Evolutionary conservation across 192 early-diverging fungal genomes (phyloP).

Genomic region (Coemansia sp.): DNA sequence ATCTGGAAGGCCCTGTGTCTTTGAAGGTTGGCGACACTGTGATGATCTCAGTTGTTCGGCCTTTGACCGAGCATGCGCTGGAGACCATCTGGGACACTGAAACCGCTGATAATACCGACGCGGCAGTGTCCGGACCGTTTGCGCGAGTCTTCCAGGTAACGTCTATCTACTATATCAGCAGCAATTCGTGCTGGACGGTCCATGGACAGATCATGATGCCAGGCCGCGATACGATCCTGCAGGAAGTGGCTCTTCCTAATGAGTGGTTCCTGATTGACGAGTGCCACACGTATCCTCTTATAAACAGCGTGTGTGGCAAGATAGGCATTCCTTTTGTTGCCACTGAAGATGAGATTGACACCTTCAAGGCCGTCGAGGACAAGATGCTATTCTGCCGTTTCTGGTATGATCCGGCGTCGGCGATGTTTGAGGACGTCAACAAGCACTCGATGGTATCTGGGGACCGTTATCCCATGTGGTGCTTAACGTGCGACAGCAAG

Average conservation of each 20-base stretch:
- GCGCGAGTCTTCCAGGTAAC: slow-evolving; percentile 27
- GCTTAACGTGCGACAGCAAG: slow-evolving; percentile 32
- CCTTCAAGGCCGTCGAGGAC: slow-evolving; percentile 26
- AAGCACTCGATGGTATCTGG: slow-evolving; percentile 16
- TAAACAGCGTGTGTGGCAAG: slow-evolving; percentile 51
- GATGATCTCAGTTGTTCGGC: slow-evolving; percentile 16
- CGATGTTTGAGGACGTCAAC: slow-evolving; percentile 60
- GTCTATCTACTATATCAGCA: slow-evolving; percentile 30
- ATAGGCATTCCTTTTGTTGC: slow-evolving; percentile 40
- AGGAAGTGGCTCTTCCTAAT: slow-evolving; percentile 57
- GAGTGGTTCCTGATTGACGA: slow-evolving; percentile 63
- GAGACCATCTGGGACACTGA: slow-evolving; percentile 26
- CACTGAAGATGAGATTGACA: slow-evolving; percentile 26
- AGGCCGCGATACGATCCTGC: slow-evolving; percentile 59
- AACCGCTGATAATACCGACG: background rate
- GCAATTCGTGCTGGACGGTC: slow-evolving; percentile 35
- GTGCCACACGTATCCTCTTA: slow-evolving; percentile 53
- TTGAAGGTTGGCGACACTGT: slow-evolving; percentile 51
- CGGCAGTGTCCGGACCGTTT: slow-evolving; percentile 12
- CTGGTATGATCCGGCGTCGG: slow-evolving; percentile 59
- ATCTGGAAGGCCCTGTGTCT: slow-evolving; percentile 33
- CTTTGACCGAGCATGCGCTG: slow-evolving; percentile 13
- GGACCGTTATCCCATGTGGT: slow-evolving; percentile 26
- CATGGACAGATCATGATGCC: slow-evolving; percentile 60
- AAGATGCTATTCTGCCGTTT: slow-evolving; percentile 55